Evolutionary conservation across 2,329 filamentous ascomycete genomes (phyloP), one percentile per base, ranked within the genome.

Genomic region (Calonectria montana): DNA sequence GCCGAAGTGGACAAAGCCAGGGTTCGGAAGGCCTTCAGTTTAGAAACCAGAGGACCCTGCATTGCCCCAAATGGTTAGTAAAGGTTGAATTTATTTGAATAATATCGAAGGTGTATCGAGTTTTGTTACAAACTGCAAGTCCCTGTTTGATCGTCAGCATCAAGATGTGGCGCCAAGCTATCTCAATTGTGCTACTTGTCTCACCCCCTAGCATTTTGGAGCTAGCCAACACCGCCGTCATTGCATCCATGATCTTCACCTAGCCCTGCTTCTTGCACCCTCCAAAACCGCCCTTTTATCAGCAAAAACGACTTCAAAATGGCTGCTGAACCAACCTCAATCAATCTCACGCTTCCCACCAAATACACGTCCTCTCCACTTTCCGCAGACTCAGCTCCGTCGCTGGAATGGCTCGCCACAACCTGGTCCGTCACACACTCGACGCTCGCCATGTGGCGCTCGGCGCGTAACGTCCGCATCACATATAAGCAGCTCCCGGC

Each of bases 381-480:
- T 45, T 73, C 79, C 27, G 72, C 80, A 45, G 39, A 81, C 59
- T 85, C 82, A 16, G 74, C 85, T 1, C 91, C 91, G 5, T 80
- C 88, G 3, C 82, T 91, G 29, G 82, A 87, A 69, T 94, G 89
- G 88, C 88, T 95, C 55, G 83, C 87, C 65, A 87, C 91, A 72
- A 93, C 90, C 71, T 95, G 93, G 93, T 85, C 89, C 77, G 92
- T 95, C 69, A 94, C 93, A 13, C 92, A 95, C 84, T 94, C 91
- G 5, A 94, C 93, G 6, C 90, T 95, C 13, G 85, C 89, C 74
- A 95, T 97, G 93, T 97, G 94, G 94, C 91, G 91, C 77, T 89
- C 90, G 57, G 92, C 93, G 65, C 92, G 91, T 81, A 97, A 97
- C 83, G 94, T 97, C 16, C 89, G 89, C 78, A 96, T 97, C 81